phyloP scores from a whole-genome alignment of 352 stramenopile genomes.

The Phytopythium vexans region DNA sequence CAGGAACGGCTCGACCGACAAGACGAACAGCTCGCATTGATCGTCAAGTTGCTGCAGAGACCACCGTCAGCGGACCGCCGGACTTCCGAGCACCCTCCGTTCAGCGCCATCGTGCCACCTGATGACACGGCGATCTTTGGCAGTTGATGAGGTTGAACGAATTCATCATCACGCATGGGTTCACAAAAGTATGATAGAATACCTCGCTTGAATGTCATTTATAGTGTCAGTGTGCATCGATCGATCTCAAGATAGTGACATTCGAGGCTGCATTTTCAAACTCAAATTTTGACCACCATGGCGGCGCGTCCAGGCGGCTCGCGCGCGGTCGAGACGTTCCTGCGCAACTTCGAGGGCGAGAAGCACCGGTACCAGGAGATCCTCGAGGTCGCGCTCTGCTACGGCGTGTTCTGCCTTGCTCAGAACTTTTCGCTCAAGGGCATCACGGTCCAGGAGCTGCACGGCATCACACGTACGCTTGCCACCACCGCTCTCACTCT shows the following conservation, averaged over 20 bases:
- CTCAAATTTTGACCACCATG: background rate
- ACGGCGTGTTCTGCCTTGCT: constrained; percentile 64
- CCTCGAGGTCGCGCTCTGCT: constrained; percentile 68
- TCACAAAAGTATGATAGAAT: no score
- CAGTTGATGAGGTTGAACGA: background rate
- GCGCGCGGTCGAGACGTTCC: constrained; percentile 51
- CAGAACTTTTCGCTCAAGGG: constrained; percentile 62
- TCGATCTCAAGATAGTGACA: background rate
- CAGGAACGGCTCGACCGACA: constrained; percentile 55
- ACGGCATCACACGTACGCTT: constrained; percentile 43
- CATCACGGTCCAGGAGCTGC: constrained; percentile 58
- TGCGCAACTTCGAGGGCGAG: constrained; percentile 67
- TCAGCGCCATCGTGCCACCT: constrained; percentile 44
- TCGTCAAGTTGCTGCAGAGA: constrained; percentile 39
- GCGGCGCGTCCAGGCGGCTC: constrained; percentile 9
- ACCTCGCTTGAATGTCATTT: background rate
- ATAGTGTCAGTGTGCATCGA: no score
- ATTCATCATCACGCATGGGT: no score
- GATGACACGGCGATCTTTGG: constrained; percentile 10
- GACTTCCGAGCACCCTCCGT: constrained; percentile 26
- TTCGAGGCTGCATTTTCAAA: background rate
- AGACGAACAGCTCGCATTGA: constrained; percentile 54
- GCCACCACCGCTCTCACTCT: background rate
- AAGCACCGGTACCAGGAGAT: constrained; percentile 46
- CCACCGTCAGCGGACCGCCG: constrained; percentile 11